Evolutionary conservation across 202 grass and related monocot species (phyloP).

Genomic region (Schoenoplectus tabernaemontani): DNA sequence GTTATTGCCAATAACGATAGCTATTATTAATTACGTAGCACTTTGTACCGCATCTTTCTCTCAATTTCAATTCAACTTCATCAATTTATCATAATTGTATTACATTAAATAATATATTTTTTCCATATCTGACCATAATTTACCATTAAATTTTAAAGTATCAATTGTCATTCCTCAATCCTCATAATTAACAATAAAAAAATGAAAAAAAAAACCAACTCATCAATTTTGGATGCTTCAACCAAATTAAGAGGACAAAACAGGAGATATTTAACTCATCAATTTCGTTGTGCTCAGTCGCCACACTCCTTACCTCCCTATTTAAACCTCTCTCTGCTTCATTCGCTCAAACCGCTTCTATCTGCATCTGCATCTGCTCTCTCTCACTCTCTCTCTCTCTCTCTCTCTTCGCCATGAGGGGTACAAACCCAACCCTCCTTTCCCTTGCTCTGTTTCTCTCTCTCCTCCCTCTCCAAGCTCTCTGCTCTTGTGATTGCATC

Average conservation of each 20-base stretch:
- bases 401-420: slow-evolving; percentile 40
- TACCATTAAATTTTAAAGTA: no score
- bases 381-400: not conserved
- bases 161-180: no score
- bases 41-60: not conserved
- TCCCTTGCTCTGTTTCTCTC: not conserved
- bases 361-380: not conserved
- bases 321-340: slow-evolving; percentile 14
- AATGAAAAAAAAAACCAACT: not conserved
- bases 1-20: not conserved
- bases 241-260: slow-evolving; percentile 7
- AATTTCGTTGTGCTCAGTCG: slow-evolving; percentile 9
- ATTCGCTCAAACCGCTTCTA: not conserved
- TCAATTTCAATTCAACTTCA: not conserved
- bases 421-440: not conserved
- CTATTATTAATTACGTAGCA: no score
- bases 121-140: no score
- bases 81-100: not conserved
- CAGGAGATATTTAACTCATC: slow-evolving; percentile 16
- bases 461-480: slow-evolving; percentile 14
- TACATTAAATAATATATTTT: no score
- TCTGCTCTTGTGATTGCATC: slow-evolving; percentile 42
- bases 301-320: slow-evolving; percentile 15
- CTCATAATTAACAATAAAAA: no score
- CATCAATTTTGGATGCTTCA: not conserved